These are phyloP conservation scores for Colletotrichum cuscutae DNA, from an alignment of 2,329 filamentous ascomycete genomes.

Conservation along the genomic window DNA sequence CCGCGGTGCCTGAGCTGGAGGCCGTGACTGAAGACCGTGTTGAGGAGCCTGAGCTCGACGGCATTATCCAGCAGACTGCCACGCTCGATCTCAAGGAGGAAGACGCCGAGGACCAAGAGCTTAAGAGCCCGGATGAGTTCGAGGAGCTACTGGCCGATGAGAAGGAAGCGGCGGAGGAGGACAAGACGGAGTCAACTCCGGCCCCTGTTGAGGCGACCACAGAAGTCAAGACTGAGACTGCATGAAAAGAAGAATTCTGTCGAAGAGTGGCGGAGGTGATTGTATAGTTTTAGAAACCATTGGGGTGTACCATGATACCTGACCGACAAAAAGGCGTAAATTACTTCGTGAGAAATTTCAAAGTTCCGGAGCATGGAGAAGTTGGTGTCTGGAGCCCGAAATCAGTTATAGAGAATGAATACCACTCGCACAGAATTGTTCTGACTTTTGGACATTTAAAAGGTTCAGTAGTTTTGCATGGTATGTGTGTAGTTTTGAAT, in stretches of 20 bases:
- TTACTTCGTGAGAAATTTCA: conserved; percentile 31
- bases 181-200: background rate
- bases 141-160: conserved; percentile 25
- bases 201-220: background rate
- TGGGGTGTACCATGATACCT: conserved; percentile 35
- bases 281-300: conserved; percentile 33
- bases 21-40: conserved; percentile 4
- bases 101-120: conserved; percentile 19
- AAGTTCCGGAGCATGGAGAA: conserved; percentile 26
- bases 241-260: conserved; percentile 10
- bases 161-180: conserved; percentile 8
- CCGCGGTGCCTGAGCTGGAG: conserved; percentile 3
- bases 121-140: conserved; percentile 33
- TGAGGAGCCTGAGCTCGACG: conserved; percentile 15
- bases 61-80: background rate
- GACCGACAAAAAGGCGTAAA: conserved; percentile 34
- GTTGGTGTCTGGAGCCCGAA: conserved; percentile 20
- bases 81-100: conserved; percentile 20
- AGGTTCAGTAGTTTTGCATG: background rate
- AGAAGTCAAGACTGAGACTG: conserved; percentile 19
- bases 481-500: too few species aligned
- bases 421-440: conserved; percentile 2
- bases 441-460: background rate
- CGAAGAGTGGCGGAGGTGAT: background rate
- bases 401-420: conserved; percentile 34